Evolutionary conservation across 208 protist genomes (phyloP).

Genomic region (Entamoeba moshkovskii): DNA sequence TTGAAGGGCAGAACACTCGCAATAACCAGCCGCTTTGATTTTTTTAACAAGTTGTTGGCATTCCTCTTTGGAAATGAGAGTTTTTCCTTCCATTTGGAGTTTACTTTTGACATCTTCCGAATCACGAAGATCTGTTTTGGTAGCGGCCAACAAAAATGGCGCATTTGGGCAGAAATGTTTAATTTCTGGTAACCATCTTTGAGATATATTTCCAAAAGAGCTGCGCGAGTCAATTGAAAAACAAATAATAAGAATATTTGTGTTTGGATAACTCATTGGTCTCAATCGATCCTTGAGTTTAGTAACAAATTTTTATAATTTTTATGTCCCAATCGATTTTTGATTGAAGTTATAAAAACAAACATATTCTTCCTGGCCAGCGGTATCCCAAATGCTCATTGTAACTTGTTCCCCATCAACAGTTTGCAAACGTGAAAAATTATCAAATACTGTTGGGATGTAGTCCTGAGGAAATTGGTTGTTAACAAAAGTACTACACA

Average conservation of each 20-base stretch:
- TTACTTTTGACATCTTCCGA: conserved; percentile 26
- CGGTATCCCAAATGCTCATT: conserved; percentile 36
- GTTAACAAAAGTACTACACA: conserved; percentile 7
- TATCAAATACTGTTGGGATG: conserved; percentile 38
- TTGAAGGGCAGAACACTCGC: conserved; percentile 67
- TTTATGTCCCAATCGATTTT: background rate
- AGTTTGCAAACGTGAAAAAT: conserved; percentile 17
- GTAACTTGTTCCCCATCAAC: conserved; percentile 12
- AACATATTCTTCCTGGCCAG: conserved; percentile 42
- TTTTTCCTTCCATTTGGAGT: conserved; percentile 5
- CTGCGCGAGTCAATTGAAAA: conserved; percentile 49
- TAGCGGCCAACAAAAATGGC: conserved; percentile 47
- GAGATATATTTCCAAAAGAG: conserved; percentile 53
- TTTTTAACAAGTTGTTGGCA: conserved; percentile 46
- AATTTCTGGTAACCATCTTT: conserved; percentile 41
- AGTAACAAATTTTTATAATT: background rate
- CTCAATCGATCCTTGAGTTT: conserved; percentile 38
- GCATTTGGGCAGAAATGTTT: conserved; percentile 19
- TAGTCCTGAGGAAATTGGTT: conserved; percentile 24
- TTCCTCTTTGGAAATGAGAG: conserved; percentile 35
- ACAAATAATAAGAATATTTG: conserved; percentile 55
- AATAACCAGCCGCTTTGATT: conserved; percentile 56
- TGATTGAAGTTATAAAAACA: background rate
- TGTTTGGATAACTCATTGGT: conserved; percentile 44
- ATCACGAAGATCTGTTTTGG: conserved; percentile 45